These are phyloP conservation scores for Syncephalastrum contaminatum DNA, from an alignment of 371 early-diverging fungal genomes.

Conservation along the genomic window DNA sequence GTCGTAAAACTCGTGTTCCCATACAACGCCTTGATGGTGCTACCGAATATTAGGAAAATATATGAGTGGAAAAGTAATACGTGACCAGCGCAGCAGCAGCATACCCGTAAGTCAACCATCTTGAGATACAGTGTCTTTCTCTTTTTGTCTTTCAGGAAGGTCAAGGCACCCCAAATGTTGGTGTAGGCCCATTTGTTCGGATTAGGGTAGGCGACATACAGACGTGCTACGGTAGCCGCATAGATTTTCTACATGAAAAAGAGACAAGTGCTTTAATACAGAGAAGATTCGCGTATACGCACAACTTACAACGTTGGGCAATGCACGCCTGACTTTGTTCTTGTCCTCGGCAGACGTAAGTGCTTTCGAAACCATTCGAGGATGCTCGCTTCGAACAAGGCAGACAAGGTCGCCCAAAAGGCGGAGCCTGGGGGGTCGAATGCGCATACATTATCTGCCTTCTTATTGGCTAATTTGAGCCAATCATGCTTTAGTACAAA, in stretches of 20 bases:
- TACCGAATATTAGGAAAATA: slow-evolving; percentile 16
- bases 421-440: no score
- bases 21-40: slow-evolving; percentile 65
- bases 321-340: slow-evolving; percentile 45
- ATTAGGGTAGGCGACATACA: slow-evolving; percentile 81
- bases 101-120: slow-evolving; percentile 78
- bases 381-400: no score
- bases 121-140: slow-evolving; percentile 66
- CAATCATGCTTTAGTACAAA: no score
- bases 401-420: no score
- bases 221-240: slow-evolving; percentile 79
- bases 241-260: slow-evolving; percentile 72
- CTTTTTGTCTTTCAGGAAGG: slow-evolving; percentile 67
- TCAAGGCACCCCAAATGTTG: slow-evolving; percentile 78
- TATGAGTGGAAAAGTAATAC: not conserved
- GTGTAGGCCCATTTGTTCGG: slow-evolving; percentile 74
- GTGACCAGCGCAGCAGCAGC: slow-evolving; percentile 1
- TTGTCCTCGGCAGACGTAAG: slow-evolving; percentile 50
- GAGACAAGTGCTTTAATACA: not conserved
- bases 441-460: no score
- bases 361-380: slow-evolving; percentile 43
- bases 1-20: slow-evolving; percentile 82
- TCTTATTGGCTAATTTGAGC: no score
- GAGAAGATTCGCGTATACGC: not conserved
- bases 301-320: slow-evolving; percentile 44